Conservation (phyloP, 2,329 filamentous ascomycete genomes). For the Orbilia ellipsospora region DNA sequence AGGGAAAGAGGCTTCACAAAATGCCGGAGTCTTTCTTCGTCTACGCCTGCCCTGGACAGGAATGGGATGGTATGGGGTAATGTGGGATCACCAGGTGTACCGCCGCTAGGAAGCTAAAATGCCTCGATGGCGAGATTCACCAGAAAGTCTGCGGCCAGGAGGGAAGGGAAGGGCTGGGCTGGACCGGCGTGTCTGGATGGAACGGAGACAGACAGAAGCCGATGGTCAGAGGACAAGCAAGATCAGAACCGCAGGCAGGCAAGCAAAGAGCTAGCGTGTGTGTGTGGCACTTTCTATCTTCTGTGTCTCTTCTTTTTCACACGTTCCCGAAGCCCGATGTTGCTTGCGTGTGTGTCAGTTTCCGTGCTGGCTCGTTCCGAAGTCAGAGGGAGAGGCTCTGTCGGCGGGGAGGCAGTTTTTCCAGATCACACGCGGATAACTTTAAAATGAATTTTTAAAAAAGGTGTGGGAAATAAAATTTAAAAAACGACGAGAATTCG, state of each 20-base stretch:
- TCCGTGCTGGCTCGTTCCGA: not conserved
- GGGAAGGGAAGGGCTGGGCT: not conserved
- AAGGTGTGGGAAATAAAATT: slow-evolving; percentile 42
- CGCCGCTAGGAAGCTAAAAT: slow-evolving; percentile 44
- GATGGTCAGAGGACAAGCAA: too few relatives aligned
- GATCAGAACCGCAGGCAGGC: too few relatives aligned
- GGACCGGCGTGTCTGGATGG: not conserved
- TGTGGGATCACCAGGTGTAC: slow-evolving; percentile 24
- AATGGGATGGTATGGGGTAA: slow-evolving; percentile 26
- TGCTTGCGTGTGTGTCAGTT: not conserved
- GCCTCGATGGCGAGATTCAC: slow-evolving; percentile 31
- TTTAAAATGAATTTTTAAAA: not conserved
- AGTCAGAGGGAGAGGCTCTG: slow-evolving; percentile 1
- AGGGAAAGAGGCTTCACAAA: not conserved
- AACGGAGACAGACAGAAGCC: not conserved
- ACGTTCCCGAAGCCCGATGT: slow-evolving; percentile 1
- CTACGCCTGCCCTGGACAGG: slow-evolving; percentile 50
- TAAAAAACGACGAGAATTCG: slow-evolving; percentile 35
- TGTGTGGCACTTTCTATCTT: not conserved
- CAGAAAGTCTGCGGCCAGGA: not conserved
- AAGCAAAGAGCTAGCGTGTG: slow-evolving; percentile 2
- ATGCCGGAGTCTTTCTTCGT: slow-evolving; percentile 16
- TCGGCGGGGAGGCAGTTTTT: not conserved
- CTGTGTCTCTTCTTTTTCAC: slow-evolving; percentile 8
- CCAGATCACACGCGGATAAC: slow-evolving; percentile 16